Evolutionary conservation across 1,284 basidiomycete species (phyloP), one percentile per base, ranked within the genome.

Genomic region (Polyporus tsugae): DNA sequence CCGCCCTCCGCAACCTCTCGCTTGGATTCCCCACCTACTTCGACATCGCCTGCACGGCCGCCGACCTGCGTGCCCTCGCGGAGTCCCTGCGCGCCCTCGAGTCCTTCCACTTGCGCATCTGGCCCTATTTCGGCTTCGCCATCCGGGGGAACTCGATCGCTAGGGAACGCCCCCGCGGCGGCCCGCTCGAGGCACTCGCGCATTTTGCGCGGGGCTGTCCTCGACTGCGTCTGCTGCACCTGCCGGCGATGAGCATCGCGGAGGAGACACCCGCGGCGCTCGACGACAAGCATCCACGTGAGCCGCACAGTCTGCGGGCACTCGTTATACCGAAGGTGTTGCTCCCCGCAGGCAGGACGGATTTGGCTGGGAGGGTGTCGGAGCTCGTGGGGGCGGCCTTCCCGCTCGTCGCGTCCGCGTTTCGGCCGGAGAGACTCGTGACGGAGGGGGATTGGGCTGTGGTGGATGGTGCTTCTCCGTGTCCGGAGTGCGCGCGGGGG

Each of bases 41-140:
- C 55, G n/a, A 29, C 35, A 25, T 66, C 35, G 3, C 10, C 2
- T 66, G 62, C 60, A 38, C n/a, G 33, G 19, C 65, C 29, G 52
- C 60, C 6, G 65, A 66, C 65, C 42, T 57, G 19, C 60, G 33
- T 19, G 41, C 60, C 41, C 22, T 60, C 9, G n/a, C 58, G 10
- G 58, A 60, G 38, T 22, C 38, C 22, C 22, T 36, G 39, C 58
- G 38, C 22, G 38, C n/a, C 11, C 58, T 60, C 11, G 58, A 60
- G 38, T 17, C 19, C 13, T 41, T 60, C n/a, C 58, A 60, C 38
- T 13, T 60, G 10, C 22, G 6, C 58, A 17, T 60, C 38, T 35
- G 17, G n/a, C 36, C 36, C 19, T 58, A 58, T n/a, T 49, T 49
- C 22, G 46, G 46, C 46, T 49, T 25, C 5, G 46, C 22, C 22